Conservation (phyloP, 306 rosid species). For the Notholithocarpus densiflorus region DNA sequence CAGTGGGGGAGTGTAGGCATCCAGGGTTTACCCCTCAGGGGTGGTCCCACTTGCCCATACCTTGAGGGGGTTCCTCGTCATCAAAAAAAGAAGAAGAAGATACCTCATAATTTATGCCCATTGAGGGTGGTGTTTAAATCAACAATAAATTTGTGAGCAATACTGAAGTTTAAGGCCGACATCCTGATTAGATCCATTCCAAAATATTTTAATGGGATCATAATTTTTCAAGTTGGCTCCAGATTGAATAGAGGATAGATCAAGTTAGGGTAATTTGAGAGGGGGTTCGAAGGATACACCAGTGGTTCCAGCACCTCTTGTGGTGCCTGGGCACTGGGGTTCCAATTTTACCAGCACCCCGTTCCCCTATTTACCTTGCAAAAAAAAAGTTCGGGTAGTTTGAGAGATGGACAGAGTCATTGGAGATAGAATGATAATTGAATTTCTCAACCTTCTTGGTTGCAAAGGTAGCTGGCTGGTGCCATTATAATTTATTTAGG, state of each 20-base stretch:
- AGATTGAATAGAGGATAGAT: background rate
- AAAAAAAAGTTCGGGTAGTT: too few relatives aligned
- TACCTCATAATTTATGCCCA: background rate
- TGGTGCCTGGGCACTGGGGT: too few relatives aligned
- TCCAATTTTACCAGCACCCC: too few relatives aligned
- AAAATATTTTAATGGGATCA: background rate
- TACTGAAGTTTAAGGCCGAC: background rate
- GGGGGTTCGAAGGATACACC: too few relatives aligned
- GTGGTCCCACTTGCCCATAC: too few relatives aligned
- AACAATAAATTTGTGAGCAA: background rate
- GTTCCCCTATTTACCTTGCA: too few relatives aligned
- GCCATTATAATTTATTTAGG: background rate
- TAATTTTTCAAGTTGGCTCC: background rate
- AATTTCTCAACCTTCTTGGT: background rate
- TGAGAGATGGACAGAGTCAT: background rate
- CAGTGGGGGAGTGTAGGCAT: too few relatives aligned
- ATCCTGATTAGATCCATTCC: background rate
- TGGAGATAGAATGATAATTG: background rate
- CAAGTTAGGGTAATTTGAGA: background rate
- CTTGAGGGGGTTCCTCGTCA: too few relatives aligned
- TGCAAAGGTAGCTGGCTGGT: background rate
- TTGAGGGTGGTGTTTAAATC: background rate
- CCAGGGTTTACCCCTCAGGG: too few relatives aligned
- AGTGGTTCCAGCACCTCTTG: too few relatives aligned
- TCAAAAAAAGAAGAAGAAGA: background rate